Base-by-base conservation (phyloP, 495 filamentous ascomycete species). In the Opeltia flavorubescens region DNA sequence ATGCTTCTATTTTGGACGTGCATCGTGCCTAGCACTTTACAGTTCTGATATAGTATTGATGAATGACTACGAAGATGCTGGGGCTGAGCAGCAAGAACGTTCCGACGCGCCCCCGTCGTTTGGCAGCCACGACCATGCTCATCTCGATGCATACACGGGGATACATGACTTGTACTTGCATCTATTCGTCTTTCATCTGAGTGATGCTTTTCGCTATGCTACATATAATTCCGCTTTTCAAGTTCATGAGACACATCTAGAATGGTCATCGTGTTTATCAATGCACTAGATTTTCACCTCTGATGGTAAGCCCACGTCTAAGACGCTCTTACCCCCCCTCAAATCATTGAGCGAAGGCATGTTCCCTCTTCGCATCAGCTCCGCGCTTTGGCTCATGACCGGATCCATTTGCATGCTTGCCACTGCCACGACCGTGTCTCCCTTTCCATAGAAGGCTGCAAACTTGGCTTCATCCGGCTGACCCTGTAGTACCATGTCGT, bases 321-420 rank as follows among this genome's bases (percentile, higher is more conserved):
- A 60, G 26, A 94, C 71, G 69, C 94, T 83, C 36, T 84, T 59
- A 0, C 86, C 89, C 24, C 62, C 70, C 59, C 80, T 48, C 42
- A 98, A 68, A 59, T 94, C 74, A 50, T 67, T 72, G 76, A 93
- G 93, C 20, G 63, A 71, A 1, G 84, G 81, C 88, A 96, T 95
- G 58, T 73, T 79, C 25, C 74, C 75, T 49, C 80, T 69, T 55
- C 79, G 67, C 87, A 98, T 93, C 66, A 95, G 66, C 68, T 94
- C 89, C 15, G 82, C 82, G 40, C 70, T 72, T 68, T 94, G 81
- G 1, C 62, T 62, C 83, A 95, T 89, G 48, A 84, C 70, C 1
- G 91, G 91, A 65, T 98, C 91, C 65, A 80, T 77, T 49, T 78
- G 78, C 87, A 95, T 94, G 47, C 74, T 86, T 0, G 87, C 87